Evolutionary conservation across 2,329 filamentous ascomycete species (phyloP), one percentile per base, ranked within the genome.

Genomic region (Paecilomyces variotii): DNA sequence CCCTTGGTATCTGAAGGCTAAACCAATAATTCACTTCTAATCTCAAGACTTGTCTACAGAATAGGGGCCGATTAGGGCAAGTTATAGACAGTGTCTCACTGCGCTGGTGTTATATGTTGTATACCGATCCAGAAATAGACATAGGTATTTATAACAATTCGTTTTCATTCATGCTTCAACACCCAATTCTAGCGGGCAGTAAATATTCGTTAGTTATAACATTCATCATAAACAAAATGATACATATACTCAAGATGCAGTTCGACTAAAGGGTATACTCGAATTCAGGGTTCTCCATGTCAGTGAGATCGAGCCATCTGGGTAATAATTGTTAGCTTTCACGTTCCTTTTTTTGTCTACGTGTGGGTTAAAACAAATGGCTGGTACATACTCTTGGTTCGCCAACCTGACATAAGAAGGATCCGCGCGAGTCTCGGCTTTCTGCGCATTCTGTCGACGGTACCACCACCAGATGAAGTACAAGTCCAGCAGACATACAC

Each of bases 211-310:
- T 45, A 45, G 19, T 4, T 19, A 45, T 45, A 19, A 14, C 7
- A 45, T 45, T 52, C 10, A 28, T 52, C 50, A 28, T 52, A 52
- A 52, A 12, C 25, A 45, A n/a, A 45, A 9, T 14, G 19, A 45
- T 45, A 24, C n/a, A 45, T 45, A 32, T 39, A 19, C 39, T 45
- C 14, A n/a, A 19, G 12, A 2, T 7, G n/a, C 19, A 45, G n/a
- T 2, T 45, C 39, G 9, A 12, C 50, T 74, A 84, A 54, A 85
- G 60, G 24, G 78, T 80, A 67, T 89, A 89, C 0, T 82, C 71
- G 66, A 89, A 87, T 67, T 88, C 82, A 1, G 78, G 74, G 60
- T 87, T 89, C 75, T 89, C 86, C 57, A 78, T 73, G 67, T 89
- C 86, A 3, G 85, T 88, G 62, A 88, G 70, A 67, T 89, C 85